Base-by-base conservation (phyloP, 805 yeast species). In the Pichia paraexigua region DNA sequence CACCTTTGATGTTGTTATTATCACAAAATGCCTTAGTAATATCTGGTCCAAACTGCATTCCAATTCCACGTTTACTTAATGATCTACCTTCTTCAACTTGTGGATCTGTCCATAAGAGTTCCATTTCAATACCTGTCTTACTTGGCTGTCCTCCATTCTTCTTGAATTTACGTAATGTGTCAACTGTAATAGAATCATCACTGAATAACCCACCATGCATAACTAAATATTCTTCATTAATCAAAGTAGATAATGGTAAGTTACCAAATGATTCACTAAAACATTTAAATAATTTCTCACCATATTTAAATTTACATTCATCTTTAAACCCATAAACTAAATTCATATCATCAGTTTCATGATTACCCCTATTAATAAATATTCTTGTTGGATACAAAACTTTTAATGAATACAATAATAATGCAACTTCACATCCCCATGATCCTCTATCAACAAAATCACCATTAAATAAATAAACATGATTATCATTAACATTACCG, bases 401-500 rank as follows among this genome's bases (percentile, higher is more conserved):
- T 69, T 94, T 94, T 67, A 87, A 77, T 13, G 83, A 75, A 65
- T 87, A 90, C 43, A 88, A 75, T 30, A 85, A 72, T 45, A 94
- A 70, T 2, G 97, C 97, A 45, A 94, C 96, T 65, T 94, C 99
- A 63, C 96, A 87, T 5, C 97, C 89, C 98, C 99, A 92, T 18
- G 96, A 87, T 7, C 99, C 99, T 63, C 99, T 77, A 66, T 94
- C 99, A 5, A 94, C 99, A 69, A 94, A 92, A 69, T 94, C 99
- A 43, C 99, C 99, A 63, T 94, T 94, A 73, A 94, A 92, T 46
- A 94, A 69, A 64, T 87, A 94, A 5, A 82, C 75, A 64, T 91
- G 97, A 3, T 71, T 67, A 2, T 75, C 71, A 5, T 74, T 63
- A 0, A 92, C 95, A 59, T 74, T 69, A 17, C 98, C 98, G 63